Evolutionary conservation across 2,329 filamentous ascomycete species (phyloP), one percentile per base, ranked within the genome.

Genomic region (Escovopsis sp.): DNA sequence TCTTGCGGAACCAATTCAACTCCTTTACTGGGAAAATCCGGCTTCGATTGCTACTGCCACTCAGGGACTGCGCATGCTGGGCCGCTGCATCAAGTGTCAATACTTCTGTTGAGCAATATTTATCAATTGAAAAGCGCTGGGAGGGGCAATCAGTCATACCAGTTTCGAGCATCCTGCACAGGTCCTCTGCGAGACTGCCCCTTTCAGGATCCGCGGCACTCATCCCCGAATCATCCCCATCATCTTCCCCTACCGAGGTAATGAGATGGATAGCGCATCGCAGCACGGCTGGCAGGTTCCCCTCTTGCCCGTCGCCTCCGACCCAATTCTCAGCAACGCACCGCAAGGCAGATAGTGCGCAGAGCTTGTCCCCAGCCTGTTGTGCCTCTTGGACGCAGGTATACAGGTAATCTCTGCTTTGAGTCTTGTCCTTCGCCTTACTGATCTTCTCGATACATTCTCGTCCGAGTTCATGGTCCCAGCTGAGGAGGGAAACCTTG

Each of bases 1-100:
- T 89, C 48, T 80, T 80, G 33, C 80, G 81, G 56, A 94, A 88
- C 86, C 86, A 94, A 50, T 88, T 73, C 4, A 93, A 66, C 51
- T 94, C 86, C 3, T 67, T 57, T 0, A 69, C 45, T 1, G 70
- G 73, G 53, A 87, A 86, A 1, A 69, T 44, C 47, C 61, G 73
- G 30, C 61, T 58, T 8, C 64, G 66, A 15, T 63, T 52, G 35
- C 51, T 56, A 48, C 64, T 64, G 41, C 54, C 64, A 3, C 53
- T 61, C 15, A 56, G 59, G 45, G 59, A 49, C 30, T 63, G 44
- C 18, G 59, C 53, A 43, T 52, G 42, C 26, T 52, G 50, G 23
- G 53, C 51, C 19, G 55, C 59, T 60, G 36, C 7, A 8, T 33
- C 19, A 11, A 7, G 5, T 28, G 39, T 55, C 33, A 51, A 48